Conservation (phyloP, 805 yeast genomes). For the Dipodascopsis uninucleata region DNA sequence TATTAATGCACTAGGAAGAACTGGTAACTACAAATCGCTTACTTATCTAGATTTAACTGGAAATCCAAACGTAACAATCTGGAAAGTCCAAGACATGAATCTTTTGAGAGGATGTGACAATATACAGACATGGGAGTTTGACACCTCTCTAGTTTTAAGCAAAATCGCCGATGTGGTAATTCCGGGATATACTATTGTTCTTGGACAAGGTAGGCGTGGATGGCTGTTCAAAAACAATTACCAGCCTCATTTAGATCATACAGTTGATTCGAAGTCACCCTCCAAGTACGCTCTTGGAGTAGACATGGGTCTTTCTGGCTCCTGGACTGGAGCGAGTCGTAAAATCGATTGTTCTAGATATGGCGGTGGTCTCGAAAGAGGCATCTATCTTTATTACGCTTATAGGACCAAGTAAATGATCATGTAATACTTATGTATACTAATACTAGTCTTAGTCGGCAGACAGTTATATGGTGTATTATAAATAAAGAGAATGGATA, state of each 20-base stretch:
- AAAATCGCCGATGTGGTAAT: conserved; percentile 33
- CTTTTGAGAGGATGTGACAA: conserved; percentile 46
- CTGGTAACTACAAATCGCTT: too few species aligned
- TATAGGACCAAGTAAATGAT: conserved; percentile 26
- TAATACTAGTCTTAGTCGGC: too few species aligned
- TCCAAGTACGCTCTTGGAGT: conserved; percentile 27
- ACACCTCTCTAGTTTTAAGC: conserved; percentile 30
- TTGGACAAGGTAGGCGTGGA: conserved; percentile 67
- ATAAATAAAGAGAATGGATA: too few species aligned
- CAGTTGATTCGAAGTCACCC: too few species aligned
- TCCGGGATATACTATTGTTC: conserved; percentile 39
- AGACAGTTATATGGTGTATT: too few species aligned
- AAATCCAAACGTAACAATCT: conserved; percentile 54
- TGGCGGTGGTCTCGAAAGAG: conserved; percentile 34
- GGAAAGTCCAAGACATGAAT: conserved; percentile 52
- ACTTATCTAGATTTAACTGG: conserved; percentile 65
- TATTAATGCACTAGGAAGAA: conserved; percentile 24
- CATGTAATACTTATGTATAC: too few species aligned
- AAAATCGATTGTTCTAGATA: conserved; percentile 39
- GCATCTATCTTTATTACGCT: conserved; percentile 37
- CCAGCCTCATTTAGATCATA: neutral
- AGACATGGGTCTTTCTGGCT: conserved; percentile 30
- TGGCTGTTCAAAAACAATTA: conserved; percentile 55
- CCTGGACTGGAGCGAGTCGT: conserved; percentile 36
- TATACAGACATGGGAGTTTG: conserved; percentile 63